Conservation (phyloP, 106 monocot genomes). For the Dendrobium chrysotoxum region DNA sequence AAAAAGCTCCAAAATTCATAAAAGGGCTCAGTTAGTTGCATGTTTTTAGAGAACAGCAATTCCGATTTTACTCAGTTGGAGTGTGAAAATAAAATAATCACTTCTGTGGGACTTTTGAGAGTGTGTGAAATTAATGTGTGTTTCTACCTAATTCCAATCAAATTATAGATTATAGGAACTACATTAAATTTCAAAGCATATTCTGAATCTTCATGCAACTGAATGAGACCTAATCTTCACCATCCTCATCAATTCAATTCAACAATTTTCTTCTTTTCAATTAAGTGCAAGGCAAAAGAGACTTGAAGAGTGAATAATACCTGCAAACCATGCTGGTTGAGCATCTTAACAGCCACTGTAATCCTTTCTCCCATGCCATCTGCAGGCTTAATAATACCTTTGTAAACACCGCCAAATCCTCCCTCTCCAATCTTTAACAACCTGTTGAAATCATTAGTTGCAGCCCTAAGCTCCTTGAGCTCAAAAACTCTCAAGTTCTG, state of each 20-base stretch:
- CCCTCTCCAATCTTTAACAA: constrained; percentile 25
- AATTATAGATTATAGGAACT: neutral
- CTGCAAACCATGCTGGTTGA: constrained; percentile 21
- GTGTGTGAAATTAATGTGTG: neutral
- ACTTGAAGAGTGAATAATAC: constrained; percentile 6
- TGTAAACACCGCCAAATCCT: constrained; percentile 26
- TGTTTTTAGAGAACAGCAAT: too few species aligned
- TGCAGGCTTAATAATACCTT: constrained; percentile 15
- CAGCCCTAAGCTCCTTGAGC: constrained; percentile 19
- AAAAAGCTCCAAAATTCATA: neutral
- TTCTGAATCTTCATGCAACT: neutral
- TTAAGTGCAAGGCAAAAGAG: neutral
- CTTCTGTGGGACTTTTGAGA: neutral
- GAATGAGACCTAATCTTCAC: neutral
- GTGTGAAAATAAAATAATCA: too few species aligned
- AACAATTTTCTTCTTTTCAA: neutral
- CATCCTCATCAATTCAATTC: neutral
- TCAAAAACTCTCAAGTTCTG: constrained; percentile 20
- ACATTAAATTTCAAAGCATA: neutral
- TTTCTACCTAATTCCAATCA: neutral
- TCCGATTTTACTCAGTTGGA: too few species aligned
- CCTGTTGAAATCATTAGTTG: constrained; percentile 22
- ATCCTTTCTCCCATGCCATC: constrained; percentile 18
- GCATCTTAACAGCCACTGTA: constrained; percentile 17
- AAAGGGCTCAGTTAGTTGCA: neutral